These are phyloP conservation scores for Lineolata rhizophorae DNA, from an alignment of 495 filamentous ascomycete species.

Conservation along the genomic window DNA sequence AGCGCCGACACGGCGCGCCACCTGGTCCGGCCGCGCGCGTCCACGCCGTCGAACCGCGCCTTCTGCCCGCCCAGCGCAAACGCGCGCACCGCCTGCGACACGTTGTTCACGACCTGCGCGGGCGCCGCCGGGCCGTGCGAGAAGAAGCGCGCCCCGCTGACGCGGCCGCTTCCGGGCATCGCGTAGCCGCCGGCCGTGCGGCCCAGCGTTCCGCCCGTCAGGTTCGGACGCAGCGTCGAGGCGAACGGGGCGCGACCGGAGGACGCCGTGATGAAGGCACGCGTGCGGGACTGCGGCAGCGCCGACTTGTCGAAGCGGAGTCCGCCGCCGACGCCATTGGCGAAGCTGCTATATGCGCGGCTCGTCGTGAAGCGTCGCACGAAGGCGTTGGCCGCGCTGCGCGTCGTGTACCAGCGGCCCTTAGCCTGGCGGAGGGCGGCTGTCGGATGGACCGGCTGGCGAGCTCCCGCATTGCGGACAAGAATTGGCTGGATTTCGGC, in stretches of 20 bases:
- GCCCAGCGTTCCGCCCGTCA: constrained; percentile 71
- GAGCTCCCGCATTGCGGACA: constrained; percentile 27
- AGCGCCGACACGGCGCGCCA: constrained; percentile 47
- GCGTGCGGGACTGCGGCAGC: constrained; percentile 43
- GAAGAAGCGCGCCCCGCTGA: constrained; percentile 65
- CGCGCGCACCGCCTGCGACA: constrained; percentile 71
- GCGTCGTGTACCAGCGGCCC: constrained; percentile 48
- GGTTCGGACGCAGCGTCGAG: constrained; percentile 71
- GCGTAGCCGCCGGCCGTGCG: constrained; percentile 76
- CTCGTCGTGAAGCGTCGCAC: constrained; percentile 39
- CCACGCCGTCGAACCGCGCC: constrained; percentile 57
- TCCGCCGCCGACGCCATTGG: constrained; percentile 11
- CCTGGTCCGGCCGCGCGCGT: constrained; percentile 50
- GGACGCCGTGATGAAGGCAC: constrained; percentile 39
- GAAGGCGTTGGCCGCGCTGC: constrained; percentile 30
- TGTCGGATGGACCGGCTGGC: constrained; percentile 49
- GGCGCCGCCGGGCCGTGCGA: constrained; percentile 67
- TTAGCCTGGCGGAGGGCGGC: constrained; percentile 49
- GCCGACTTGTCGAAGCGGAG: constrained; percentile 37
- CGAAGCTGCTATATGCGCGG: constrained; percentile 10
- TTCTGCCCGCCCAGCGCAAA: constrained; percentile 79
- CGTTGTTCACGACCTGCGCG: constrained; percentile 84
- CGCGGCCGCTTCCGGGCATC: constrained; percentile 42
- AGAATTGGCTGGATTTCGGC: constrained; percentile 29
- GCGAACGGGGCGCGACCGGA: constrained; percentile 70